Evolutionary conservation across 1,284 basidiomycete genomes (phyloP).

Genomic region (Moesziomyces globuligerus): DNA sequence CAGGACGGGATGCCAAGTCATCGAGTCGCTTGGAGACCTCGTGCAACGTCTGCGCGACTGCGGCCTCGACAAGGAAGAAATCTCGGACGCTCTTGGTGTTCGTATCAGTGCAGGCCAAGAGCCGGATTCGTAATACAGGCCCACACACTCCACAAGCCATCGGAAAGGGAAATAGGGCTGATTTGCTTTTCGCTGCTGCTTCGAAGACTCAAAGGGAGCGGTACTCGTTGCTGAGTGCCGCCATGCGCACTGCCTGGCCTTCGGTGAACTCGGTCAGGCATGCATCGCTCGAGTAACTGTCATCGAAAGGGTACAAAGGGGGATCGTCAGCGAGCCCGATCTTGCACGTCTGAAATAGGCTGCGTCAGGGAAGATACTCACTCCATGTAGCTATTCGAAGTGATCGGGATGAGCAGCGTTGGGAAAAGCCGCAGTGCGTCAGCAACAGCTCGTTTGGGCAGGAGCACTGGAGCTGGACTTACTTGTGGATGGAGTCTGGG

Average conservation of each 20-base stretch:
- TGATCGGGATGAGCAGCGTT: background rate
- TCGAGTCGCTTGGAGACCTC: slow-evolving; percentile 38
- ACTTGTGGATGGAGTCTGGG: slow-evolving; percentile 48
- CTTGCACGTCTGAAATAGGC: too few species aligned
- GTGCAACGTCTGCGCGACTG: slow-evolving; percentile 21
- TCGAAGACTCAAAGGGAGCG: slow-evolving; percentile 13
- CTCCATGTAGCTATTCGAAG: slow-evolving; percentile 43
- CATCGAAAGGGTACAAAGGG: background rate
- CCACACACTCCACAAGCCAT: background rate
- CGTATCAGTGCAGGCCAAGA: slow-evolving; percentile 2
- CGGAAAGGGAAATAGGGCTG: background rate
- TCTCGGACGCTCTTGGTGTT: slow-evolving; percentile 25
- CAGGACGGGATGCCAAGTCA: slow-evolving; percentile 40
- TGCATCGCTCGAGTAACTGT: slow-evolving; percentile 44
- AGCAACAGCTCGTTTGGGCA: background rate
- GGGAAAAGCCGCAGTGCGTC: background rate
- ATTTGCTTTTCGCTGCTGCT: background rate
- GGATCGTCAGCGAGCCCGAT: background rate
- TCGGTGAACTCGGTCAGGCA: slow-evolving; percentile 49
- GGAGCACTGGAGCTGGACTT: background rate
- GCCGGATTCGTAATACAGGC: background rate
- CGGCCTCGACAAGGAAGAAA: slow-evolving; percentile 20
- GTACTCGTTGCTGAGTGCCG: slow-evolving; percentile 29
- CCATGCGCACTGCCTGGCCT: slow-evolving; percentile 50
- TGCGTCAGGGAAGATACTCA: slow-evolving; percentile 12